Conservation (phyloP, 2,329 filamentous ascomycete genomes). For the Cladosporium sp. region DNA sequence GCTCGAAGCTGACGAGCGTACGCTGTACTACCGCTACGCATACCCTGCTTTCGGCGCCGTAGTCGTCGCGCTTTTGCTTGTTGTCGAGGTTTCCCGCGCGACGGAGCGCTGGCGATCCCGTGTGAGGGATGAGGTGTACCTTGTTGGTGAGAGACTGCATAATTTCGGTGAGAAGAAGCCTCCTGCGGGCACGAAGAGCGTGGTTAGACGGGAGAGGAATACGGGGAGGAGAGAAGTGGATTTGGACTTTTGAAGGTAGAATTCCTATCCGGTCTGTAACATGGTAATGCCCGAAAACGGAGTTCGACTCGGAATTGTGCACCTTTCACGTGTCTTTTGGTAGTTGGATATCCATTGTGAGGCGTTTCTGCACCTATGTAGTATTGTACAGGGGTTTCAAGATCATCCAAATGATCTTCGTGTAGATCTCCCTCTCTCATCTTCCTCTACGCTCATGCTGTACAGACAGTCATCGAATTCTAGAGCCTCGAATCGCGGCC, state of each 20-base stretch:
- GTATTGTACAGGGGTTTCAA: slow-evolving; percentile 1
- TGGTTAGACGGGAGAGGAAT: slow-evolving; percentile 26
- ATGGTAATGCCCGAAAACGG: too few relatives aligned
- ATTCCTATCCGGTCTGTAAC: neutral
- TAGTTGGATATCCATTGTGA: neutral
- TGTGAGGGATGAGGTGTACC: slow-evolving; percentile 90
- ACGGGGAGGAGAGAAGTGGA: neutral
- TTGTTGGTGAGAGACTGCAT: slow-evolving; percentile 90
- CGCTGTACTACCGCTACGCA: slow-evolving; percentile 58
- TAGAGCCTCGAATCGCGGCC: neutral
- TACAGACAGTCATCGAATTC: neutral
- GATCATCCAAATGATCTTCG: neutral
- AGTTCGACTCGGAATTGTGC: too few relatives aligned
- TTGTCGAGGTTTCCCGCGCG: slow-evolving; percentile 45
- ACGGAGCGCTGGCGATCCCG: slow-evolving; percentile 72
- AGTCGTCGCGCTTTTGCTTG: neutral
- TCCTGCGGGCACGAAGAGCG: slow-evolving; percentile 28
- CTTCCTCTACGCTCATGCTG: neutral
- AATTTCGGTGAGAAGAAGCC: slow-evolving; percentile 71
- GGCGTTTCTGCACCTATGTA: neutral
- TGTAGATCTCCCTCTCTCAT: too few relatives aligned
- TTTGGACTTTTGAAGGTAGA: neutral
- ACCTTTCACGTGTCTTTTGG: too few relatives aligned
- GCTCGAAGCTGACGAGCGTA: neutral
- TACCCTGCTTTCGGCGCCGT: slow-evolving; percentile 56